Evolutionary conservation across 805 yeast species (phyloP), one percentile per base, ranked within the genome.

Genomic region (Lipomyces yamadae): DNA sequence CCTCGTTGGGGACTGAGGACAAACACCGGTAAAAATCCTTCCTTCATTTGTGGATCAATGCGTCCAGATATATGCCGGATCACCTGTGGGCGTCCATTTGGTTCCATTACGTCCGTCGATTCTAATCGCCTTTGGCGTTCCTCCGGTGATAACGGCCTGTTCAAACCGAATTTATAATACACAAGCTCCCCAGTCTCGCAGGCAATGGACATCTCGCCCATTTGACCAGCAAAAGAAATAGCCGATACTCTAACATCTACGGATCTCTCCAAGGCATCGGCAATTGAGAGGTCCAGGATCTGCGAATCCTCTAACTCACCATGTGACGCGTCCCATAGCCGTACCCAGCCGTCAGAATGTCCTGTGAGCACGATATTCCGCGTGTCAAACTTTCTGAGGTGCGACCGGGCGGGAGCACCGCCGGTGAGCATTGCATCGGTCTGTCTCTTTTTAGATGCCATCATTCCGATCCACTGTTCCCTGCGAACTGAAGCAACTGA

Each of bases 321-420:
- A 64, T 87, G 86, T 0, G 96, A 86, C 0, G 92, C 88, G 77
- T 94, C 97, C 85, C 91, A 88, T 7, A 95, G 76, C 65, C 96
- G 83, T 0, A 95, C 86, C 35, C 85, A 82, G 0, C 98, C 99
- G 74, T 89, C 87, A 24, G 83, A 83, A 76, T 92, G 97, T 0
- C 98, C 98, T 0, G 97, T 88, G 1, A 90, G 83, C 37, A 92
- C 78, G 13, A 86, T 85, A 2, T 88, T 85, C 53, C 90, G 81
- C 30, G 80, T 77, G 45, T 84, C 87, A 65, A 78, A 78, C 1
- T 83, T 79, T 60, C 87, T 82, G 52, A 82, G 76, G 37, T 79
- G 80, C 30, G 83, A 81, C 39, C 82, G 79, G 0, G 82, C 82
- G 0, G 97, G 89, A 2, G 87, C 84, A 4, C 99, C 99, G 59